Evolutionary conservation across 2,329 filamentous ascomycete genomes (phyloP).

Genomic region (Zasmidium angulare): DNA sequence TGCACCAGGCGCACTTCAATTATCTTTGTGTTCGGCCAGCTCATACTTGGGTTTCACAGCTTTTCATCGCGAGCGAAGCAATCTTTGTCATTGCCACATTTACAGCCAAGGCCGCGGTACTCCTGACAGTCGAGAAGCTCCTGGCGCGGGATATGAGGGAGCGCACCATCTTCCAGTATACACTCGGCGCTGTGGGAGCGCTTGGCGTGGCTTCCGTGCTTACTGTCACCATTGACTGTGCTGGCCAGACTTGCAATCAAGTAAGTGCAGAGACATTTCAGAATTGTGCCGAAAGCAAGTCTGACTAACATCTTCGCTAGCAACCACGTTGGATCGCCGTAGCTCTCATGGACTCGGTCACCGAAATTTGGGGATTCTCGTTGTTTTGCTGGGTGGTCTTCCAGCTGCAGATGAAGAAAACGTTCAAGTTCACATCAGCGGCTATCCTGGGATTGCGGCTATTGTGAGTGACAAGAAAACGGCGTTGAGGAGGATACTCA

Average conservation of each 20-base stretch:
- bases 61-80: conserved; percentile 17
- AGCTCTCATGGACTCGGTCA: conserved; percentile 13
- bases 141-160: conserved; percentile 13
- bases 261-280: neutral
- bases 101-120: conserved; percentile 13
- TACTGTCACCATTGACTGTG: conserved; percentile 11
- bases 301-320: conserved; percentile 1
- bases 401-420: conserved; percentile 12
- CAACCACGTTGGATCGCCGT: conserved; percentile 11
- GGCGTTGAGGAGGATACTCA: neutral
- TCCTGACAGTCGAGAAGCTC: conserved; percentile 13
- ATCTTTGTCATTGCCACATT: conserved; percentile 11
- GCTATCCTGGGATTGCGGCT: conserved; percentile 14
- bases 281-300: too few species aligned
- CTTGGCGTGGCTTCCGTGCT: conserved; percentile 9
- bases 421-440: conserved; percentile 14
- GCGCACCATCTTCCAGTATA: conserved; percentile 11
- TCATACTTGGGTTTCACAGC: neutral
- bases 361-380: conserved; percentile 12
- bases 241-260: conserved; percentile 6
- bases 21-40: neutral
- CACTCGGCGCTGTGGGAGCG: conserved; percentile 6
- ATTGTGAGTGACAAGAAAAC: conserved; percentile 4
- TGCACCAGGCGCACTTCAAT: neutral
- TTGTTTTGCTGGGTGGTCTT: conserved; percentile 15